Evolutionary conservation across 1,139 yeast species (phyloP).

Genomic region (Starmera stellimalicola): DNA sequence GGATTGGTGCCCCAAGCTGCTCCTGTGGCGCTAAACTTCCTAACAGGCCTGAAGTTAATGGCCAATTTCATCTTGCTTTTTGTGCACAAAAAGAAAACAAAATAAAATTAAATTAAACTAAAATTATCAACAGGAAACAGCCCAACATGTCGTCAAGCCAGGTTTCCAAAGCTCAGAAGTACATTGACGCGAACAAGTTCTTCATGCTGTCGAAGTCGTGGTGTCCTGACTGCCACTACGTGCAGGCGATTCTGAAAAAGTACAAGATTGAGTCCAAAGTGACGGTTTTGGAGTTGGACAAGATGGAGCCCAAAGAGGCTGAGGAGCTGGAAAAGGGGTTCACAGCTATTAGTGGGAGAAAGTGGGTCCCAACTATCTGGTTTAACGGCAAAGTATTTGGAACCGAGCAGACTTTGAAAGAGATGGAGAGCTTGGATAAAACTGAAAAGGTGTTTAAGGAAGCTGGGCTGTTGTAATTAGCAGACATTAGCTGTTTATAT

Average conservation of each 20-base stretch:
- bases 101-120: too few relatives aligned
- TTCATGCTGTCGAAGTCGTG: slow-evolving; percentile 61
- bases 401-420: slow-evolving; percentile 43
- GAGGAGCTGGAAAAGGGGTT: slow-evolving; percentile 49
- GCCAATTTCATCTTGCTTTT: too few relatives aligned
- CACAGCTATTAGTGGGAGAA: slow-evolving; percentile 48
- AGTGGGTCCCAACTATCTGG: slow-evolving; percentile 67
- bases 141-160: slow-evolving; percentile 9
- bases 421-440: slow-evolving; percentile 32
- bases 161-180: slow-evolving; percentile 31
- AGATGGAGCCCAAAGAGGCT: slow-evolving; percentile 44
- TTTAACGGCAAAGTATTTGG: slow-evolving; percentile 56
- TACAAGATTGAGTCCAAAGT: slow-evolving; percentile 41
- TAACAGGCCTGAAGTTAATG: too few relatives aligned
- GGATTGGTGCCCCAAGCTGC: too few relatives aligned
- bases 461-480: slow-evolving; percentile 27
- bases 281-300: slow-evolving; percentile 51
- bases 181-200: slow-evolving; percentile 36
- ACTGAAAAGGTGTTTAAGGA: slow-evolving; percentile 34
- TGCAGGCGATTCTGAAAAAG: slow-evolving; percentile 43
- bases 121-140: too few relatives aligned
- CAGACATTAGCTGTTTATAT: too few relatives aligned
- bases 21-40: too few relatives aligned
- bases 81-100: too few relatives aligned
- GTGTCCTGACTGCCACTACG: slow-evolving; percentile 73